Evolutionary conservation across 2,329 filamentous ascomycete genomes (phyloP).

Genomic region (Albophoma yamanashiensis): DNA sequence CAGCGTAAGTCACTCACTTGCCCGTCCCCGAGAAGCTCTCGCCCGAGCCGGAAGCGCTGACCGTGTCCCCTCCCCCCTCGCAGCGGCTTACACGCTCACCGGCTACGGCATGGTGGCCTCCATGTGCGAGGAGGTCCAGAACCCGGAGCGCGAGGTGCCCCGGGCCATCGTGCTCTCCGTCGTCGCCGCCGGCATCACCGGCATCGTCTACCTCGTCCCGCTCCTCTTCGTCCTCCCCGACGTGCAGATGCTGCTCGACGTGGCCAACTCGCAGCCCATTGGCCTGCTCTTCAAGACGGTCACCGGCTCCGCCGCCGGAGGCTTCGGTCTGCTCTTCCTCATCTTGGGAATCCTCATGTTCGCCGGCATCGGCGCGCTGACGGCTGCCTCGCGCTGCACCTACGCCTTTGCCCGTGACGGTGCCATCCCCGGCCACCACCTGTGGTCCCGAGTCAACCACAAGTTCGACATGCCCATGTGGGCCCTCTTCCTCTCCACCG

Average conservation of each 20-base stretch:
- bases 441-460: constrained; percentile 57
- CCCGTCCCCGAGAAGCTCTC: background rate
- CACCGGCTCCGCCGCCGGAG: constrained; percentile 61
- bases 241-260: constrained; percentile 49
- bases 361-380: constrained; percentile 64
- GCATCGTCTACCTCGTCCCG: constrained; percentile 55
- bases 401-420: constrained; percentile 69
- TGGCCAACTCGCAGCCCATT: constrained; percentile 65
- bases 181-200: constrained; percentile 52
- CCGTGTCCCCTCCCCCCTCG: constrained; percentile 13
- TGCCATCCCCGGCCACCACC: constrained; percentile 57
- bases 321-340: constrained; percentile 65
- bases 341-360: constrained; percentile 70
- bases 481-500: constrained; percentile 57
- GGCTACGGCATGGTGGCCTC: constrained; percentile 43
- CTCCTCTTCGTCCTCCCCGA: constrained; percentile 68
- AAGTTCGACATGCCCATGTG: constrained; percentile 59
- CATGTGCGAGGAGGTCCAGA: constrained; percentile 52
- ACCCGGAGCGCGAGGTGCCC: constrained; percentile 50
- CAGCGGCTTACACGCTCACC: constrained; percentile 28
- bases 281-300: constrained; percentile 65
- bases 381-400: constrained; percentile 62
- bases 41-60: background rate
- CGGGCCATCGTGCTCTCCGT: constrained; percentile 59
- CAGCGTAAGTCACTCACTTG: constrained; percentile 28